Evolutionary conservation across 2,329 filamentous ascomycete species (phyloP).

Genomic region (Fusarium praegraminearum): DNA sequence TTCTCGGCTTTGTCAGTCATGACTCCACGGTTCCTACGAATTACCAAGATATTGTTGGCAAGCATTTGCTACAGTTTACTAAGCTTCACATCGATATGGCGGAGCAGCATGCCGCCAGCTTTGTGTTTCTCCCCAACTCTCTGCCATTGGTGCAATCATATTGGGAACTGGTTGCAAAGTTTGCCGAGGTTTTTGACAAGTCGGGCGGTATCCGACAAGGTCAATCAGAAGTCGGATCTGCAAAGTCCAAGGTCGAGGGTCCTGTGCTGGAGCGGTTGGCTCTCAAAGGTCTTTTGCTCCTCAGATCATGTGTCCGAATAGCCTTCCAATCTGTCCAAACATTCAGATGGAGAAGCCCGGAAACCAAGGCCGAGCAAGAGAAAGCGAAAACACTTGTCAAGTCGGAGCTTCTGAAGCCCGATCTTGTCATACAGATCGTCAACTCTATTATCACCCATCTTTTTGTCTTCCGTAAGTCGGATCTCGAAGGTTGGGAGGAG

Average conservation of each 20-base stretch:
- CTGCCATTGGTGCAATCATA: slow-evolving; percentile 83
- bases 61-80: slow-evolving; percentile 88
- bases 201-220: slow-evolving; percentile 67
- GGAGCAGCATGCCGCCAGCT: slow-evolving; percentile 81
- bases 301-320: slow-evolving; percentile 87
- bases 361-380: slow-evolving; percentile 81
- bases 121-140: slow-evolving; percentile 83
- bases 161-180: slow-evolving; percentile 83
- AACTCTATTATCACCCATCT: slow-evolving; percentile 87
- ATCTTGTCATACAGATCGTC: slow-evolving; percentile 83
- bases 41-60: slow-evolving; percentile 76
- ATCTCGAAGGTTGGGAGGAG: slow-evolving; percentile 92
- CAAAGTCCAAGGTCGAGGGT: slow-evolving; percentile 66
- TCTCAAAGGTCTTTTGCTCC: slow-evolving; percentile 83
- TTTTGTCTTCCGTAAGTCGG: slow-evolving; percentile 86
- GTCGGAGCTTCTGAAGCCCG: slow-evolving; percentile 77
- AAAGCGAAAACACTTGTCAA: slow-evolving; percentile 78
- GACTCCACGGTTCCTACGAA: slow-evolving; percentile 65
- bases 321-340: slow-evolving; percentile 83
- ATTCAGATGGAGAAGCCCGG: slow-evolving; percentile 82
- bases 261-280: slow-evolving; percentile 82
- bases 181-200: slow-evolving; percentile 79
- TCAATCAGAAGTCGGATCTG: slow-evolving; percentile 51
- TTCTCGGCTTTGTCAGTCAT: slow-evolving; percentile 73
- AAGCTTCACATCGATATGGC: slow-evolving; percentile 94